Evolutionary conservation across 495 filamentous ascomycete species (phyloP).

Genomic region (Aspergillus ostianus): DNA sequence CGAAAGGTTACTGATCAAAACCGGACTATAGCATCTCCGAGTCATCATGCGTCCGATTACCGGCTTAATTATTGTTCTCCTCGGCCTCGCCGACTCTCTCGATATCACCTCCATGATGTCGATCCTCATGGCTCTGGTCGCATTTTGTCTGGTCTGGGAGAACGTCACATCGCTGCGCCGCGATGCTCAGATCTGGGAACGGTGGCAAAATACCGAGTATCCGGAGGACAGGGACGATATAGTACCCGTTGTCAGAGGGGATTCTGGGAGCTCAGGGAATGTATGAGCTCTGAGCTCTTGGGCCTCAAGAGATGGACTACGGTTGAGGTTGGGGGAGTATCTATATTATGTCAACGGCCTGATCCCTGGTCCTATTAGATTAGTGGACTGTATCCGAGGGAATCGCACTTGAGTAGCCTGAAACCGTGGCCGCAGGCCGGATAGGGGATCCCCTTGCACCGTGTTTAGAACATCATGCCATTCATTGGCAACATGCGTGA

Average conservation of each 20-base stretch:
- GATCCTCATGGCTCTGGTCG: conserved; percentile 35
- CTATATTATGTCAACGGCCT: no score
- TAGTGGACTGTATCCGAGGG: no score
- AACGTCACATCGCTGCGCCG: conserved; percentile 30
- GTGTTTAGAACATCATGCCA: no score
- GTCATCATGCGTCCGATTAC: conserved; percentile 34
- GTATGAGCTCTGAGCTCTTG: neutral
- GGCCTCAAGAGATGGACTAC: no score
- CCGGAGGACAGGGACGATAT: conserved; percentile 17
- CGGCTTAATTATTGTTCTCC: conserved; percentile 28
- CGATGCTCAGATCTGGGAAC: conserved; percentile 32
- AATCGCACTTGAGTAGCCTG: no score
- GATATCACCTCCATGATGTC: conserved; percentile 29
- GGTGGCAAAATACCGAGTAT: conserved; percentile 32
- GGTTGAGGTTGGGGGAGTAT: no score
- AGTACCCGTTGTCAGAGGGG: no score
- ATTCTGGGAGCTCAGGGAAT: no score
- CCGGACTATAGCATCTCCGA: conserved; percentile 20
- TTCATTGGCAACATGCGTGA: no score
- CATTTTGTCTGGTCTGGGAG: conserved; percentile 33
- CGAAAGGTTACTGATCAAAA: neutral
- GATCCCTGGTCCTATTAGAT: no score
- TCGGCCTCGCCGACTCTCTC: conserved; percentile 29
- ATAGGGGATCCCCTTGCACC: no score
- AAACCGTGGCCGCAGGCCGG: no score